phyloP scores from a whole-genome alignment of 1,139 yeast species.

The Magnusiomyces fungicola region DNA sequence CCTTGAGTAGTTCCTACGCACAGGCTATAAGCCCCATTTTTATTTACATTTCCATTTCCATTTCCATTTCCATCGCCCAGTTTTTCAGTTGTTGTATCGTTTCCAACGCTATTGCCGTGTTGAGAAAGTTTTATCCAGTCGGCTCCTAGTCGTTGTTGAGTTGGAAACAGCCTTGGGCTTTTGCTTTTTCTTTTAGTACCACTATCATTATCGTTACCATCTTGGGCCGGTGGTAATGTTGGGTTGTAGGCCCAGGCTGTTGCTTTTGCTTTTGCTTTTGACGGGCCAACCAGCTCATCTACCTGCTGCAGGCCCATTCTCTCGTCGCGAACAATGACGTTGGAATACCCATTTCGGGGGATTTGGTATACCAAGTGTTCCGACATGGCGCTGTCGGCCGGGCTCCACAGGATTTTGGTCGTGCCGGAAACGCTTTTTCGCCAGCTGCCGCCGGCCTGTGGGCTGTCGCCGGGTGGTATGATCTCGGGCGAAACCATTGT shows the following conservation, averaged over 20 bases:
- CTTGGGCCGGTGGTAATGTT: too few relatives aligned
- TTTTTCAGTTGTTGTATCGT: background rate
- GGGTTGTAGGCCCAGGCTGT: too few relatives aligned
- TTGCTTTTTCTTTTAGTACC: too few relatives aligned
- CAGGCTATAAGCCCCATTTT: background rate
- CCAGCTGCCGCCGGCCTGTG: background rate
- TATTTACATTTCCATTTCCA: background rate
- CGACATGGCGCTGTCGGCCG: background rate
- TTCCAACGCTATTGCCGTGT: background rate
- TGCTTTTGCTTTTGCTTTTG: too few relatives aligned
- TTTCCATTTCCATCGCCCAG: too few relatives aligned
- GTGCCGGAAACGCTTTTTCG: background rate
- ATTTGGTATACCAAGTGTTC: slow-evolving; percentile 1
- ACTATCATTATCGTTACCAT: too few relatives aligned
- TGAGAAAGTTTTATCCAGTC: too few relatives aligned
- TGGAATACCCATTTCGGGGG: background rate
- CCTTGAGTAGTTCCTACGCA: background rate
- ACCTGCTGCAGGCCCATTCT: slow-evolving; percentile 1
- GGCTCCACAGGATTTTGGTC: slow-evolving; percentile 1
- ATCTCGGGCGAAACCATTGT: slow-evolving; percentile 4
- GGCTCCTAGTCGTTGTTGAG: background rate
- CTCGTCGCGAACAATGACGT: background rate
- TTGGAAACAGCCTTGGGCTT: background rate
- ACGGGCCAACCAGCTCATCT: background rate
- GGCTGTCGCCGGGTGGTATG: slow-evolving; percentile 1